Base-by-base conservation (phyloP, 306 rosid species). In the Astragalus glycyphyllos region DNA sequence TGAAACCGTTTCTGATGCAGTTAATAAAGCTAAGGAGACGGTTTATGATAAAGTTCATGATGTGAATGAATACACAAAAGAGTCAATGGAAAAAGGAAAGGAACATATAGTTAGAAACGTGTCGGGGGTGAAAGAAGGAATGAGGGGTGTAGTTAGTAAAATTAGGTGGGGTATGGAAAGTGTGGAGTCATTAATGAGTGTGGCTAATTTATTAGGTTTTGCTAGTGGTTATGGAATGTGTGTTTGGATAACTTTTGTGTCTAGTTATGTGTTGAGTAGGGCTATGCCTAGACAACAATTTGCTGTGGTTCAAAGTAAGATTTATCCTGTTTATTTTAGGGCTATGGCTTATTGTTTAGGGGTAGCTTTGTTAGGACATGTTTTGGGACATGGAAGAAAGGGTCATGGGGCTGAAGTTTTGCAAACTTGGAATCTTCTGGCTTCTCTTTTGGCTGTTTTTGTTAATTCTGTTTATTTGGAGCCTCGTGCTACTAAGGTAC, bases 401-500 rank as follows among this genome's bases (percentile, higher is more conserved):
- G 61, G 50, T 13, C 0, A 63, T 46, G 58, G 3, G 5, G 31
- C 62, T 60, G 72, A 81, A 9, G 29, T 59, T 10, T 20, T 90
- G 5, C 98, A 90, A 59, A 55, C 23, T 1, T 81, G 15, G 47
- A 81, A 77, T 8, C 96, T 87, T 5, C 20, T 83, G 35, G 81
- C 69, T 41, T 80, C 94, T 0, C 82, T 90, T 11, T 3, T 79
- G 15, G 26, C 84, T 14, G 45, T 80, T 59, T 53, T 87, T 4
- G 26, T 61, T 74, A 93, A 93, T 68, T 77, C 83, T 69, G 0
- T 88, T 5, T 85, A 82, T 88, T 71, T 93, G 87, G 98, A 90
- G 76, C 98, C 98, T 74, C 79, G 80, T 3, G 88, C 98, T 26
- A 85, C 90, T 0, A 88, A 86, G 96, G 98, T 89, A 76, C 8